Conservation (phyloP, 495 filamentous ascomycete genomes). For the Xeromyces bisporus region DNA sequence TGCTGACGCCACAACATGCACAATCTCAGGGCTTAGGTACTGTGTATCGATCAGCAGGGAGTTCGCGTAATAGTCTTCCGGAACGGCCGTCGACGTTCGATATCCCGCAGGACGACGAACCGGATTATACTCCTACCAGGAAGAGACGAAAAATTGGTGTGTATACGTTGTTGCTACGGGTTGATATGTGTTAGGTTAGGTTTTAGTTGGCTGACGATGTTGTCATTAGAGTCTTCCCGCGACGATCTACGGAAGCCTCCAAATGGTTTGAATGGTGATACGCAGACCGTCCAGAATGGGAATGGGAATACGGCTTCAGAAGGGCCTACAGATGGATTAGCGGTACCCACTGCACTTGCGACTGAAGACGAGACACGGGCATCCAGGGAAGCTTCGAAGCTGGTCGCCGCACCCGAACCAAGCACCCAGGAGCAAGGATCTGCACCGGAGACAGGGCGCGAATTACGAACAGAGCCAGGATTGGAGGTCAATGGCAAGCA, state of each 20-base stretch:
- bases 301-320: neutral
- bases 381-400: neutral
- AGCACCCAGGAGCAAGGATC: neutral
- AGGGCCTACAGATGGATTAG: neutral
- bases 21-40: slow-evolving; percentile 2
- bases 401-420: neutral
- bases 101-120: slow-evolving; percentile 7
- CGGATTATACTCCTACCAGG: slow-evolving; percentile 7
- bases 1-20: neutral
- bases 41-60: slow-evolving; percentile 7
- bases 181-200: slow-evolving; percentile 9
- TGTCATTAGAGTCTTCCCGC: slow-evolving; percentile 6
- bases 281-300: slow-evolving; percentile 4
- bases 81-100: slow-evolving; percentile 12
- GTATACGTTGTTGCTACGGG: slow-evolving; percentile 11
- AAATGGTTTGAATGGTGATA: slow-evolving; percentile 1
- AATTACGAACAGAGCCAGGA: neutral
- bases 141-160: slow-evolving; percentile 18
- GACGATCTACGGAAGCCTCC: slow-evolving; percentile 1
- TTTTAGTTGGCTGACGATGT: slow-evolving; percentile 8
- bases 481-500: neutral
- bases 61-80: slow-evolving; percentile 11
- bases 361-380: neutral
- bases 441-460: neutral
- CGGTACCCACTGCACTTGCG: neutral